Conservation (phyloP, 768 basidiomycete species). For the Asterophora parasitica region DNA sequence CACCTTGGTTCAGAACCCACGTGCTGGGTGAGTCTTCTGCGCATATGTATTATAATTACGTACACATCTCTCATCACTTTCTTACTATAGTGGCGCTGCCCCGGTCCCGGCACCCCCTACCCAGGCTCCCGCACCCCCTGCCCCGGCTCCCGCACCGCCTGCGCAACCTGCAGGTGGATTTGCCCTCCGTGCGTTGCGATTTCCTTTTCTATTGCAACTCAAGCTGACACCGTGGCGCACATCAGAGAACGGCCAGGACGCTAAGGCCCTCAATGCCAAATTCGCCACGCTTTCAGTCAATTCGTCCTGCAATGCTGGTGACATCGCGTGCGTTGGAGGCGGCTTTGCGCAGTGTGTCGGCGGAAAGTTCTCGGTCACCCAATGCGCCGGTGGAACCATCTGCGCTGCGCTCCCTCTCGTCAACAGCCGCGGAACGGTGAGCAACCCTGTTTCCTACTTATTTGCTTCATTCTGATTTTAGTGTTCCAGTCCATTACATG, state of each 20-base stretch:
- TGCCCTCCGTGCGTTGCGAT: too few species aligned
- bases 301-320: constrained; percentile 38
- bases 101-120: too few species aligned
- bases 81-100: background rate
- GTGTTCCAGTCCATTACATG: too few species aligned
- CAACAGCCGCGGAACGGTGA: constrained; percentile 33
- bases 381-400: constrained; percentile 24
- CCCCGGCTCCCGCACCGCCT: background rate
- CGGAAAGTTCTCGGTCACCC: constrained; percentile 30
- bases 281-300: constrained; percentile 33
- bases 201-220: too few species aligned
- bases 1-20: constrained; percentile 32
- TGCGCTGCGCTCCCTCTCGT: constrained; percentile 42
- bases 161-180: background rate
- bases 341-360: constrained; percentile 47
- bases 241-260: constrained; percentile 33
- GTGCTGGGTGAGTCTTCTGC: constrained; percentile 11
- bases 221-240: too few species aligned
- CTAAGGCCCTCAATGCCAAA: constrained; percentile 34
- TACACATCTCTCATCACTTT: background rate
- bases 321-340: constrained; percentile 38
- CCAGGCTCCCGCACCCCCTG: background rate
- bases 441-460: too few species aligned
- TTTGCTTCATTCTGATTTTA: too few species aligned
- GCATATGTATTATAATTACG: background rate